These are phyloP conservation scores for Isatis lusitanica DNA, from an alignment of 441 rosid genomes.

Conservation along the genomic window DNA sequence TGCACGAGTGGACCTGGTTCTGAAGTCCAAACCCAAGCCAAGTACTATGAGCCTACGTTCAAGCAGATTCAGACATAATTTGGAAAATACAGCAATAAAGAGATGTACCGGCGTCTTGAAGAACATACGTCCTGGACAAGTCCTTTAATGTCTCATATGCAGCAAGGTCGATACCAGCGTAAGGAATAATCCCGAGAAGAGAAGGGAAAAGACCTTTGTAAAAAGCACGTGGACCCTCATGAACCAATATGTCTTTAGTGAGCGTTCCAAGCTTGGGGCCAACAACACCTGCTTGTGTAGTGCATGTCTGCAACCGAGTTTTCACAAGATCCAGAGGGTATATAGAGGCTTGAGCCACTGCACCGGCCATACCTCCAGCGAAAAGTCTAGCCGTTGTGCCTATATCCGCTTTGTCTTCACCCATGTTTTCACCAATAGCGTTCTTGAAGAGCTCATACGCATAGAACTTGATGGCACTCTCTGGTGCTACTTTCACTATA, in stretches of 20 bases:
- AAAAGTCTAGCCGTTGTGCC: constrained; percentile 51
- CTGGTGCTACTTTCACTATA: constrained; percentile 66
- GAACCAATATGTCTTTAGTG: constrained; percentile 56
- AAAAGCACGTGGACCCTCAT: constrained; percentile 64
- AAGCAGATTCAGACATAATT: background rate
- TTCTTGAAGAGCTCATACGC: constrained; percentile 55
- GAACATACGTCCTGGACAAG: constrained; percentile 55
- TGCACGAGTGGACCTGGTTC: constrained; percentile 68
- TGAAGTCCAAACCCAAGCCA: constrained; percentile 25
- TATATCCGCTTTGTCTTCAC: constrained; percentile 45
- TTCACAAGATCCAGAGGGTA: constrained; percentile 71
- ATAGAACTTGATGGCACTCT: constrained; percentile 65
- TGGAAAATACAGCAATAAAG: background rate
- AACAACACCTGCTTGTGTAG: constrained; percentile 43
- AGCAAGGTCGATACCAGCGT: constrained; percentile 68
- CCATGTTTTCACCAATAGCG: constrained; percentile 42
- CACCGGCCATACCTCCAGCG: constrained; percentile 71
- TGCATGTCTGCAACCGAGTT: constrained; percentile 62
- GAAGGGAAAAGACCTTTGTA: constrained; percentile 70
- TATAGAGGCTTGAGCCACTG: constrained; percentile 62
- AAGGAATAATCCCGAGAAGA: constrained; percentile 67
- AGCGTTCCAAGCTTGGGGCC: constrained; percentile 47
- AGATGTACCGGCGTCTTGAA: constrained; percentile 48
- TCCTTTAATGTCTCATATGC: constrained; percentile 64
- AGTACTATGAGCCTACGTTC: background rate